These are phyloP conservation scores for Nitzschia sp. DNA, from an alignment of 108 stramenopile species.

Conservation along the genomic window DNA sequence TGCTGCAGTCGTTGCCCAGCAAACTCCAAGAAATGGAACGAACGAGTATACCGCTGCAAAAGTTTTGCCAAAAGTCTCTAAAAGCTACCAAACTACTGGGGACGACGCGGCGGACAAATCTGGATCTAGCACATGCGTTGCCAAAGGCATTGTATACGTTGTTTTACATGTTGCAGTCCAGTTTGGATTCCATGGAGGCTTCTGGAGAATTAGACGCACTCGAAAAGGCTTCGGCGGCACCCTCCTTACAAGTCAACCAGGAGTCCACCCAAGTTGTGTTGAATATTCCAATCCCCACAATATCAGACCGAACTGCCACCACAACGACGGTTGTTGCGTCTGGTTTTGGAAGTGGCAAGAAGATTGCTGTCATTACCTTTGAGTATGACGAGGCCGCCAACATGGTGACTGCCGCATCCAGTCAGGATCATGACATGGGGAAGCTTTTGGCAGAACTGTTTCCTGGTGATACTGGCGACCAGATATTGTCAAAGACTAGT, in stretches of 20 bases:
- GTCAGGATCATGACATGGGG: slow-evolving; percentile 18
- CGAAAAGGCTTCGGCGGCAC: not conserved
- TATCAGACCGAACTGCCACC: slow-evolving; percentile 5
- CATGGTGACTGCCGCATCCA: slow-evolving; percentile 16
- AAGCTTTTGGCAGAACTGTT: slow-evolving; percentile 41
- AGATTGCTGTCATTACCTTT: slow-evolving; percentile 30
- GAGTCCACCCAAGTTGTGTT: slow-evolving; percentile 15
- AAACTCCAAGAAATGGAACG: slow-evolving; percentile 64
- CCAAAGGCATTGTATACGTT: slow-evolving; percentile 69
- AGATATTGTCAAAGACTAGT: too few relatives aligned
- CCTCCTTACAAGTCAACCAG: slow-evolving; percentile 8
- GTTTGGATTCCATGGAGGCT: slow-evolving; percentile 46
- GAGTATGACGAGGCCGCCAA: slow-evolving; percentile 14
- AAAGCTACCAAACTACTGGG: slow-evolving; percentile 30
- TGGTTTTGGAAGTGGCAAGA: slow-evolving; percentile 13
- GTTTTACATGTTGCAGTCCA: slow-evolving; percentile 62
- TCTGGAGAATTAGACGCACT: slow-evolving; percentile 1
- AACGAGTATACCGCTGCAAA: slow-evolving; percentile 59
- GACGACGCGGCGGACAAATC: slow-evolving; percentile 37
- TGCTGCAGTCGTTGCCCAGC: slow-evolving; percentile 49
- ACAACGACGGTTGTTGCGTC: slow-evolving; percentile 1
- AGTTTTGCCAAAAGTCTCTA: slow-evolving; percentile 44
- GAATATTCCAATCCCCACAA: slow-evolving; percentile 36
- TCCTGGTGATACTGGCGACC: slow-evolving; percentile 42
- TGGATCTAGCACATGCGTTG: slow-evolving; percentile 60